Evolutionary conservation across 2,329 filamentous ascomycete species (phyloP), one percentile per base, ranked within the genome.

Genomic region (Beauveria bassiana): DNA sequence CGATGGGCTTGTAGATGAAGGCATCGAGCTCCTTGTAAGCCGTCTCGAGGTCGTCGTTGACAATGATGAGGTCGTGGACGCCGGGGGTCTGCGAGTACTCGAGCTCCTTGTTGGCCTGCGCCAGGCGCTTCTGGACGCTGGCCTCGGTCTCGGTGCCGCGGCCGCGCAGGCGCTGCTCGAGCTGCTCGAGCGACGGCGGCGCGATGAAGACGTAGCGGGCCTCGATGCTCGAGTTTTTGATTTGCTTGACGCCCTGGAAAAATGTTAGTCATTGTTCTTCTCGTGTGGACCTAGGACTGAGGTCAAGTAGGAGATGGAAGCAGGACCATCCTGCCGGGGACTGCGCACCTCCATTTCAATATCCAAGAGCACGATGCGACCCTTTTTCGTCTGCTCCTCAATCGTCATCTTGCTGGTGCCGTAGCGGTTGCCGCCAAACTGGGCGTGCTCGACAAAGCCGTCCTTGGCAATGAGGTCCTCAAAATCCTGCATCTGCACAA

Each of bases 271-370:
- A 47, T n/a, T 26, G 18, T 43, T 14, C 16, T 43, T 43, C 18
- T 34, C 40, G 40, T 14, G 8, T n/a, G 40, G 1, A n/a, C 40
- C 40, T 16, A 43, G 12, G 31, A 1, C 31, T 14, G 31, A 34
- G 12, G 31, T 34, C 31, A 14, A 34, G 31, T 34, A 14, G 12
- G 31, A 14, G 10, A 34, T 14, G 31, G 31, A 34, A 14, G 10
- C 5, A 34, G 12, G 5, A 5, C 12, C 12, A n/a, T 42, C 52
- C 28, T 6, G 5, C 6, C 22, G 18, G n/a, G 12, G 1, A 6
- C 14, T 24, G 68, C 77, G 40, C 72, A 88, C 87, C 84, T 96
- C 92, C 91, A 97, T 96, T 81, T 97, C 93, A 71, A 97, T 98
- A 73, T 98, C 93, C 67, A 97, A 78, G 53, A 97, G 86, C 64